Evolutionary conservation across 257 asterid species (phyloP).

Genomic region (Solanum commersonii): DNA sequence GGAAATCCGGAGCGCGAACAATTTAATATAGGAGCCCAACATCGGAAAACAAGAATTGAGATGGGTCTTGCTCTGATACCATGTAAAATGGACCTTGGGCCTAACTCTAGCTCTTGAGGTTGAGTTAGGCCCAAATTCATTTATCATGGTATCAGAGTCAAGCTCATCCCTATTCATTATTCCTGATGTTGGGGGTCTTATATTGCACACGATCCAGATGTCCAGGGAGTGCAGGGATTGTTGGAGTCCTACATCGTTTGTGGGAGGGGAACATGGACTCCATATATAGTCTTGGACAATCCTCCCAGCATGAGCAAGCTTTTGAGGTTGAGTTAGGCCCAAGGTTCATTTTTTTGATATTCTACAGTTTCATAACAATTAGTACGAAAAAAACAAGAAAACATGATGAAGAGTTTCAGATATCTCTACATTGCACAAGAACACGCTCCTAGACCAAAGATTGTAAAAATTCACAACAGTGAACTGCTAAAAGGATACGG

Average conservation of each 20-base stretch:
- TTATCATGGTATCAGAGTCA: not conserved
- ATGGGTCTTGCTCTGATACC: not conserved
- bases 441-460: not conserved
- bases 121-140: not conserved
- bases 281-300: not conserved
- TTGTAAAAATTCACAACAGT: not conserved
- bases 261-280: not conserved
- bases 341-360: not conserved
- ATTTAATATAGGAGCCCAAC: not conserved
- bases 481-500: slow-evolving; percentile 69
- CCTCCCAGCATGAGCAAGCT: not conserved
- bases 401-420: not conserved
- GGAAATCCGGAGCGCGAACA: not conserved
- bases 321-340: not conserved
- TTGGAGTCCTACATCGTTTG: not conserved
- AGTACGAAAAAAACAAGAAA: not conserved
- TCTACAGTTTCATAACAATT: not conserved
- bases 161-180: not conserved
- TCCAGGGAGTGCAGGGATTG: not conserved
- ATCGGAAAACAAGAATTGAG: not conserved
- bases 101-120: not conserved
- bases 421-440: not conserved
- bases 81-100: not conserved
- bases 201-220: not conserved
- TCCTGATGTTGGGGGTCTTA: not conserved